Conservation (phyloP, 345 rosid species). For the Anacardium occidentale region DNA sequence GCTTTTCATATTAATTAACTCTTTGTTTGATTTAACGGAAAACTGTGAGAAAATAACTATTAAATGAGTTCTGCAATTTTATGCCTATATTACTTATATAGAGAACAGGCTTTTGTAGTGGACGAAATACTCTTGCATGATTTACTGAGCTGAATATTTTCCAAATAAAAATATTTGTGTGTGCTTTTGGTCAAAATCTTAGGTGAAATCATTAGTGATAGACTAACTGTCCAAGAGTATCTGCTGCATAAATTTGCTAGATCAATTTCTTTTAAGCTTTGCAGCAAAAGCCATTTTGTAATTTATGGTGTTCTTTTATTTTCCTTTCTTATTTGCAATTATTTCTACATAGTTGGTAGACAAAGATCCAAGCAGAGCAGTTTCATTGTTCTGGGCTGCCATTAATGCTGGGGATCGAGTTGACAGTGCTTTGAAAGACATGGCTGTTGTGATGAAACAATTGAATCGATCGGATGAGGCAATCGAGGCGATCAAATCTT, state of each 20-base stretch:
- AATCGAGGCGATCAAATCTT: constrained; percentile 73
- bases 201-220: background rate
- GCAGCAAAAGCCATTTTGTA: background rate
- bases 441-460: constrained; percentile 81
- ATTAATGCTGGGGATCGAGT: constrained; percentile 74
- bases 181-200: background rate
- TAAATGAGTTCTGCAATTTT: background rate
- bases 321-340: constrained; percentile 1
- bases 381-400: constrained; percentile 79
- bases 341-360: constrained; percentile 45
- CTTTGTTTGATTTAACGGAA: constrained; percentile 3
- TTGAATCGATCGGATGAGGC: constrained; percentile 69
- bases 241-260: background rate
- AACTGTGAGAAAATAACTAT: background rate
- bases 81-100: background rate
- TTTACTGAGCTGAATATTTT: background rate
- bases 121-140: background rate
- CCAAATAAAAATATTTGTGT: background rate
- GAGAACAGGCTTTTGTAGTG: background rate
- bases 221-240: background rate
- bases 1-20: background rate
- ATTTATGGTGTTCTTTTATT: background rate
- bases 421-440: constrained; percentile 76
- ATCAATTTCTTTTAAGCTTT: background rate
- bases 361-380: constrained; percentile 60